Conservation (phyloP, 2,329 filamentous ascomycete genomes). For the Hypoxylon sp. region DNA sequence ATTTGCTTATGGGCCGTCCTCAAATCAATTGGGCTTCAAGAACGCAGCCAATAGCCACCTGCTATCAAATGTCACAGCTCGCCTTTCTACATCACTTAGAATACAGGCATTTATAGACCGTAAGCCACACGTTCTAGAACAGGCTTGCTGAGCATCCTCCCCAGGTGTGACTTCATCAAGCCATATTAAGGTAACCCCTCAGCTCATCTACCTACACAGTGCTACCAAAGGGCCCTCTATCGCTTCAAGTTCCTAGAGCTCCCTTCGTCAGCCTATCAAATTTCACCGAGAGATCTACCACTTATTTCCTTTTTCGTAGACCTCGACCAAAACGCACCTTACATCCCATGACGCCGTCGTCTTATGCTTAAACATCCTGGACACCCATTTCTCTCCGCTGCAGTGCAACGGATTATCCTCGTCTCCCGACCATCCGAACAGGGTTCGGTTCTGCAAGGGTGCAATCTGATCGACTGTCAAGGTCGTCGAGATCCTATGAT, state of each 20-base stretch:
- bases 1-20: neutral
- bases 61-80: conserved; percentile 3
- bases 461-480: conserved; percentile 48
- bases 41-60: conserved; percentile 8
- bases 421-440: conserved; percentile 48
- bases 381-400: conserved; percentile 48
- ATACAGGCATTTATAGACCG: neutral
- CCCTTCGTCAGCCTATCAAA: conserved; percentile 35
- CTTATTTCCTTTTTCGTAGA: conserved; percentile 35
- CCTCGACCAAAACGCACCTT: conserved; percentile 35
- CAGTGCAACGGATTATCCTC: conserved; percentile 46
- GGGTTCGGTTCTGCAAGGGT: conserved; percentile 41
- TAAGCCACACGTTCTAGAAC: conserved; percentile 16
- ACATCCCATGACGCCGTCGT: conserved; percentile 46
- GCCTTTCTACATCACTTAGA: conserved; percentile 9
- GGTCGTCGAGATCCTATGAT: conserved; percentile 47
- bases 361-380: conserved; percentile 48
- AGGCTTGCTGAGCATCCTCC: neutral
- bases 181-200: conserved; percentile 11
- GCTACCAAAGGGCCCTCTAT: conserved; percentile 11
- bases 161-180: conserved; percentile 4
- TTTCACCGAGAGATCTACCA: conserved; percentile 42
- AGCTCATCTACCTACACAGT: conserved; percentile 7
- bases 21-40: conserved; percentile 3
- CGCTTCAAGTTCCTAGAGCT: conserved; percentile 17